Evolutionary conservation across 768 basidiomycete species (phyloP).

Genomic region (Nidularia pulvinata): DNA sequence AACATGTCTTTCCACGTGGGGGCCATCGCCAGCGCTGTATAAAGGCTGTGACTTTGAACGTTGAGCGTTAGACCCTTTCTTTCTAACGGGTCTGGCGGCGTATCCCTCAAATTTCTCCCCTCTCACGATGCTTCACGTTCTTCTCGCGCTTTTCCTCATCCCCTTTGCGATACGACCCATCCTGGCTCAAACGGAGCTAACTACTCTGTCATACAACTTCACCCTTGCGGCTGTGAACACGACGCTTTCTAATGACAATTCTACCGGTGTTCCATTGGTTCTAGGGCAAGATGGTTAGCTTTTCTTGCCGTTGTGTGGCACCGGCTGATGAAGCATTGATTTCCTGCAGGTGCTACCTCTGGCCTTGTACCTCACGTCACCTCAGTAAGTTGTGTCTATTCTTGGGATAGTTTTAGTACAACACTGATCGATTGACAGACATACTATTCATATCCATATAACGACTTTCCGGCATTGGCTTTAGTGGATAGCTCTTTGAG

Average conservation of each 20-base stretch:
- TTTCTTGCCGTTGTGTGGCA: background rate
- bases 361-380: constrained; percentile 39
- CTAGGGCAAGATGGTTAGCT: constrained; percentile 34
- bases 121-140: background rate
- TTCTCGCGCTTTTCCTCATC: background rate
- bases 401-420: background rate
- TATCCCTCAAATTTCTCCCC: too few species aligned
- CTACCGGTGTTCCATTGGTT: constrained; percentile 45
- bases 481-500: constrained; percentile 34
- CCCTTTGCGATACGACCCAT: background rate
- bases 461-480: constrained; percentile 40
- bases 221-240: constrained; percentile 44
- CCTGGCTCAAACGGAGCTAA: constrained; percentile 1
- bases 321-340: too few species aligned
- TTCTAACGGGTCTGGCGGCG: too few species aligned
- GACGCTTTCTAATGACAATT: constrained; percentile 37
- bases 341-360: constrained; percentile 23
- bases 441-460: constrained; percentile 46
- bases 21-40: too few species aligned
- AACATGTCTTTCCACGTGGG: too few species aligned
- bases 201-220: constrained; percentile 32
- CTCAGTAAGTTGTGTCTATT: constrained; percentile 28
- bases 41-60: too few species aligned
- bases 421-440: constrained; percentile 25
- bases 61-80: too few species aligned